These are phyloP conservation scores for Hibiscus tridactylites DNA, from an alignment of 345 rosid species.

Conservation along the genomic window DNA sequence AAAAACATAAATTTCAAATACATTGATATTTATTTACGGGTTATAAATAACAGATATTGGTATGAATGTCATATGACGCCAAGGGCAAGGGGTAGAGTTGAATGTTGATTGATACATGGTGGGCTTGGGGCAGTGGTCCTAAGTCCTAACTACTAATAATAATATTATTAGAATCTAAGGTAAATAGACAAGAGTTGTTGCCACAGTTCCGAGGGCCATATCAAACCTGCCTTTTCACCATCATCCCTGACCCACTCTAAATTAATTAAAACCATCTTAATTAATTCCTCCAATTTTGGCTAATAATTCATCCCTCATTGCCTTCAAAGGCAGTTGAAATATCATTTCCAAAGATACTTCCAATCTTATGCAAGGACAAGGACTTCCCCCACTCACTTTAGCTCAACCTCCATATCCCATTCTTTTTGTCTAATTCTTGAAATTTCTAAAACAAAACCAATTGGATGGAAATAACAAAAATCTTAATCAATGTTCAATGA, in stretches of 20 bases:
- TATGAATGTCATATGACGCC: background rate
- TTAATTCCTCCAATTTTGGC: background rate
- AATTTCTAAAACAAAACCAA: too few species aligned
- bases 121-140: slow-evolving; percentile 12
- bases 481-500: too few species aligned
- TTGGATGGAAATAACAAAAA: too few species aligned
- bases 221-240: slow-evolving; percentile 18
- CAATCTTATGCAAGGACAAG: slow-evolving; percentile 10
- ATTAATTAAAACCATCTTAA: background rate
- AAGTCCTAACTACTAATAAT: background rate
- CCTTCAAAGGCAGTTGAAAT: slow-evolving; percentile 20
- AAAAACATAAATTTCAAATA: too few species aligned
- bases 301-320: background rate
- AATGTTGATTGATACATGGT: slow-evolving; percentile 17
- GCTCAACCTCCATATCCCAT: background rate
- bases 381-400: background rate
- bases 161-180: slow-evolving; percentile 28
- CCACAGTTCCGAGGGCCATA: slow-evolving; percentile 31
- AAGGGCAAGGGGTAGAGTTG: background rate
- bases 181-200: slow-evolving; percentile 36
- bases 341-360: slow-evolving; percentile 21
- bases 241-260: slow-evolving; percentile 27
- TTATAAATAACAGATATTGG: too few species aligned
- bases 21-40: too few species aligned
- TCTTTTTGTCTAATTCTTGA: slow-evolving; percentile 1